Evolutionary conservation across 2,329 filamentous ascomycete species (phyloP).

Genomic region (Ceratocystis ficicola): DNA sequence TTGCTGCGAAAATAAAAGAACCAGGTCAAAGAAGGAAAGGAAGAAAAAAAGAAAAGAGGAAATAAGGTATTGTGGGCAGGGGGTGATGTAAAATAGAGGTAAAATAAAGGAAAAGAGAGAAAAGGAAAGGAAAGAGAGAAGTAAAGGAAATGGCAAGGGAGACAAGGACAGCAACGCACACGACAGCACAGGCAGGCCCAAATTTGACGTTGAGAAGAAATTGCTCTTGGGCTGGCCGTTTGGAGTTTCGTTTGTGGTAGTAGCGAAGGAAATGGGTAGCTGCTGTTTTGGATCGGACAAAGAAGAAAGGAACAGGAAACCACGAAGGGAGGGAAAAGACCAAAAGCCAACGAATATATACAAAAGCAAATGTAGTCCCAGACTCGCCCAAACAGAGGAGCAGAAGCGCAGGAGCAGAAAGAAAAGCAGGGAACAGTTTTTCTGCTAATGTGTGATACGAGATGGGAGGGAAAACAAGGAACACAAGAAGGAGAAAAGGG

Average conservation of each 20-base stretch:
- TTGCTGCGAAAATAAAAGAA: neutral
- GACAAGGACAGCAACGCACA: neutral
- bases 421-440: neutral
- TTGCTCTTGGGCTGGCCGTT: neutral
- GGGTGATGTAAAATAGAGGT: neutral
- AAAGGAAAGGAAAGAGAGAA: neutral
- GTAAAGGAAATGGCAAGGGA: neutral
- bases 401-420: neutral
- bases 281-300: neutral
- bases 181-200: neutral
- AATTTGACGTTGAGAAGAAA: neutral
- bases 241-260: constrained; percentile 7
- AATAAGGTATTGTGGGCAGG: neutral
- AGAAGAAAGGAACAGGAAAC: neutral
- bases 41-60: neutral
- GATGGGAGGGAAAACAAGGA: constrained; percentile 6
- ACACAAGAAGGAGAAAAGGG: neutral
- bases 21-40: neutral
- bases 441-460: constrained; percentile 3
- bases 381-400: neutral
- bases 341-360: neutral
- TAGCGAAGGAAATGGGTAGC: constrained; percentile 1
- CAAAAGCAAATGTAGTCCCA: neutral
- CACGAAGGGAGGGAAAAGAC: neutral
- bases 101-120: constrained; percentile 6